These are phyloP conservation scores for Coccomyxa subellipsoidea DNA, from an alignment of 163 green algal genomes.

Conservation along the genomic window DNA sequence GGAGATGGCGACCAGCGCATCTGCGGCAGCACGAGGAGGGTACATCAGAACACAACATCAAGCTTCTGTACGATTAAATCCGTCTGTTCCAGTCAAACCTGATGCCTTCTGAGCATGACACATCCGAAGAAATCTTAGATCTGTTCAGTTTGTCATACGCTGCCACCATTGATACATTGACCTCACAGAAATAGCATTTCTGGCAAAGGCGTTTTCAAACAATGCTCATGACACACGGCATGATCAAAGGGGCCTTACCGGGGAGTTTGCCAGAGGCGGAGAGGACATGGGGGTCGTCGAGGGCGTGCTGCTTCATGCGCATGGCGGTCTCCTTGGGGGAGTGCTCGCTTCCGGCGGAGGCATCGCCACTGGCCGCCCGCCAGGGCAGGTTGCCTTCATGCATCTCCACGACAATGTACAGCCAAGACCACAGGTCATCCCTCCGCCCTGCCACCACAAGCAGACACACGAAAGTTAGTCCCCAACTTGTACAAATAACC, in stretches of 20 bases:
- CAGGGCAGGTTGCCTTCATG: slow-evolving; percentile 58
- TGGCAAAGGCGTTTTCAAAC: too few species aligned
- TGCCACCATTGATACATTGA: too few species aligned
- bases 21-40: background rate
- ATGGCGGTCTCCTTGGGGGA: slow-evolving; percentile 9
- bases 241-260: slow-evolving; percentile 8
- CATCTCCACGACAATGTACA: slow-evolving; percentile 81
- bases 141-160: too few species aligned
- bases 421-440: slow-evolving; percentile 84
- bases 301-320: slow-evolving; percentile 31
- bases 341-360: background rate
- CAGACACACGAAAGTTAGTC: background rate
- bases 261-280: slow-evolving; percentile 7
- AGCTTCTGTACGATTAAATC: too few species aligned
- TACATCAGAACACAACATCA: too few species aligned
- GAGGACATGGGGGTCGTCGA: slow-evolving; percentile 22
- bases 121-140: too few species aligned
- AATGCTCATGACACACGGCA: background rate
- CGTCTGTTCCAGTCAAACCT: too few species aligned
- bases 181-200: too few species aligned
- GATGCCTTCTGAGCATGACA: too few species aligned
- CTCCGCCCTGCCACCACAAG: slow-evolving; percentile 39
- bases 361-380: slow-evolving; percentile 25
- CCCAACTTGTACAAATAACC: background rate
- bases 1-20: background rate